Conservation (phyloP, 179 eudicot genomes). For the Patellifolia procumbens region DNA sequence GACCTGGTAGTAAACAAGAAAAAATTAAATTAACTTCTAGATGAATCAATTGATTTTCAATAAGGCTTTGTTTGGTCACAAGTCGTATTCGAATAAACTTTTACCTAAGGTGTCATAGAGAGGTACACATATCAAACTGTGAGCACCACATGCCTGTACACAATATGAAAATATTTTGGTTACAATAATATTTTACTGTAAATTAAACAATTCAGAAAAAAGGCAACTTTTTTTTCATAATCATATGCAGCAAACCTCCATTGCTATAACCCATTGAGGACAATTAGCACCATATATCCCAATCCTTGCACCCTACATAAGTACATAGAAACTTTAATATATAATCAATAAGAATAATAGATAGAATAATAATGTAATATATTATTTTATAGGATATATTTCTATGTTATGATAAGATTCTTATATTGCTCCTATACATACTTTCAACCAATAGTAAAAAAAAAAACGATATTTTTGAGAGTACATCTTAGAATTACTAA, state of each 20-base stretch:
- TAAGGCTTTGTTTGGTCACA: background rate
- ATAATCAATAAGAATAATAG: background rate
- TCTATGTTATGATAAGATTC: too few species aligned
- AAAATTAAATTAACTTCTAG: background rate
- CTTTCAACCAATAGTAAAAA: background rate
- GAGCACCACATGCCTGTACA: slow-evolving; percentile 84
- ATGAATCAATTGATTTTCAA: background rate
- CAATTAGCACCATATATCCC: slow-evolving; percentile 94
- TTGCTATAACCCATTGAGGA: slow-evolving; percentile 93
- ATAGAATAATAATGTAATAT: too few species aligned
- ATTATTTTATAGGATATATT: too few species aligned
- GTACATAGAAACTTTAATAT: background rate
- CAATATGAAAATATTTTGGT: background rate
- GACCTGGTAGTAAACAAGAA: slow-evolving; percentile 40
- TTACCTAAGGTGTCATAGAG: slow-evolving; percentile 92
- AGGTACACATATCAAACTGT: slow-evolving; percentile 91
- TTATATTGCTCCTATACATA: too few species aligned
- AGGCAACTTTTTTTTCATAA: too few species aligned
- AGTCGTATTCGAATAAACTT: background rate
- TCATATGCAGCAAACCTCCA: slow-evolving; percentile 65
- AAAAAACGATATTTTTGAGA: background rate
- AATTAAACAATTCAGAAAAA: background rate
- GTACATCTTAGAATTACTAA: too few species aligned
- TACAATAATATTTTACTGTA: background rate
- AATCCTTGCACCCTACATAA: slow-evolving; percentile 65